Conservation (phyloP, 768 basidiomycete species). For the Exidia glandulosa region DNA sequence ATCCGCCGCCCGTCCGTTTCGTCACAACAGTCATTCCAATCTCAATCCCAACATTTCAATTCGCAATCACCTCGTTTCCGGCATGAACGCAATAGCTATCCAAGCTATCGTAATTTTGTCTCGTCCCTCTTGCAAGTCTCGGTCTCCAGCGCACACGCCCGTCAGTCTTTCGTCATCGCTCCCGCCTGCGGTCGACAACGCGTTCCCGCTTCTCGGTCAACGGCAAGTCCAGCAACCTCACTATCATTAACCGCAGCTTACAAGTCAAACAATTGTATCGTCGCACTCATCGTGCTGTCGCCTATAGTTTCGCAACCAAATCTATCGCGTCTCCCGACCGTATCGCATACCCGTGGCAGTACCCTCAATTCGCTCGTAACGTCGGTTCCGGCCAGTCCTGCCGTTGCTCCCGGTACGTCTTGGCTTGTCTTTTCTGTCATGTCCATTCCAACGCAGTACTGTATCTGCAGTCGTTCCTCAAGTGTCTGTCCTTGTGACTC, state of each 20-base stretch:
- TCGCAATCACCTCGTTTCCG: neutral
- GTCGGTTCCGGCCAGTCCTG: constrained; percentile 10
- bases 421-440: no score
- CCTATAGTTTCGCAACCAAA: neutral
- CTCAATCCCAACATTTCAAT: neutral
- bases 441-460: constrained; percentile 33
- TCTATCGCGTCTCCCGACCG: neutral
- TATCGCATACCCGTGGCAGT: neutral
- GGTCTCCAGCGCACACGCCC: neutral
- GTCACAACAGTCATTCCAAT: neutral
- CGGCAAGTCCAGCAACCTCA: neutral
- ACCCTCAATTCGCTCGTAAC: constrained; percentile 13
- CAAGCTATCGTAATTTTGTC: neutral
- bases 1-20: neutral
- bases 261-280: neutral
- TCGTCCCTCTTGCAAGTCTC: neutral
- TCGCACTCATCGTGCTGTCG: neutral
- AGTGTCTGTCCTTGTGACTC: constrained; percentile 18
- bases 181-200: neutral
- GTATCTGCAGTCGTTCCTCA: constrained; percentile 26
- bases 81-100: neutral
- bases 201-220: neutral
- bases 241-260: neutral
- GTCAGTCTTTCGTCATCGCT: neutral
- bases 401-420: constrained; percentile 16